phyloP scores from a whole-genome alignment of 257 asterid species.

The Rubia yunnanensis region DNA sequence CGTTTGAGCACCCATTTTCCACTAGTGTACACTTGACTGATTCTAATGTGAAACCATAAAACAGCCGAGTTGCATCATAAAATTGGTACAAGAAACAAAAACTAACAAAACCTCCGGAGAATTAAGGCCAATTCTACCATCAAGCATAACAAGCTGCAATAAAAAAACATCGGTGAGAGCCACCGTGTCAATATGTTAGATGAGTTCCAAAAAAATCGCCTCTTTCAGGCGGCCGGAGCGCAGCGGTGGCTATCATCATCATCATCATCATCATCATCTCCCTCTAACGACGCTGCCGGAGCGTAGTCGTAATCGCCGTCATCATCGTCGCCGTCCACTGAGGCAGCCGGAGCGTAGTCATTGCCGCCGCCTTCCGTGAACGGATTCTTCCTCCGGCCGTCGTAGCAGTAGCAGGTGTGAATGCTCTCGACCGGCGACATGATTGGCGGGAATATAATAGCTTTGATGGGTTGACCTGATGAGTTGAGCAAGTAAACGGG shows the following conservation, averaged over 20 bases:
- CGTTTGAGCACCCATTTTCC: no score
- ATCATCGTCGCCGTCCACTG: neutral
- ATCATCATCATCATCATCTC: neutral
- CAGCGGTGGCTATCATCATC: neutral
- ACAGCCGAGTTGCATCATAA: no score
- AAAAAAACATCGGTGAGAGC: no score
- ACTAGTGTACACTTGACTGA: no score
- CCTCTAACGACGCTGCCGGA: conserved; percentile 6
- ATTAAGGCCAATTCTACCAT: no score
- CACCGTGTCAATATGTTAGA: no score
- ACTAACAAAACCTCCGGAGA: no score
- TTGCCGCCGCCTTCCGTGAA: conserved; percentile 1
- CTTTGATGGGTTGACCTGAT: neutral
- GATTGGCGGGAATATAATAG: neutral
- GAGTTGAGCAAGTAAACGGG: neutral
- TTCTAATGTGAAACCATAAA: no score
- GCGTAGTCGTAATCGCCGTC: neutral
- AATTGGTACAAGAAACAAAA: no score
- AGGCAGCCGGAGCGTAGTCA: conserved; percentile 10
- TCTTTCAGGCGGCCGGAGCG: neutral
- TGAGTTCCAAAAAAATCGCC: no score
- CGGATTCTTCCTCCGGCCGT: neutral
- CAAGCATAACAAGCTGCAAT: no score
- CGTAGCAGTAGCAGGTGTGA: neutral
- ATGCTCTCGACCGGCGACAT: neutral